These are phyloP conservation scores for Xylaria hypoxylon DNA, from an alignment of 2,329 filamentous ascomycete species.

Conservation along the genomic window DNA sequence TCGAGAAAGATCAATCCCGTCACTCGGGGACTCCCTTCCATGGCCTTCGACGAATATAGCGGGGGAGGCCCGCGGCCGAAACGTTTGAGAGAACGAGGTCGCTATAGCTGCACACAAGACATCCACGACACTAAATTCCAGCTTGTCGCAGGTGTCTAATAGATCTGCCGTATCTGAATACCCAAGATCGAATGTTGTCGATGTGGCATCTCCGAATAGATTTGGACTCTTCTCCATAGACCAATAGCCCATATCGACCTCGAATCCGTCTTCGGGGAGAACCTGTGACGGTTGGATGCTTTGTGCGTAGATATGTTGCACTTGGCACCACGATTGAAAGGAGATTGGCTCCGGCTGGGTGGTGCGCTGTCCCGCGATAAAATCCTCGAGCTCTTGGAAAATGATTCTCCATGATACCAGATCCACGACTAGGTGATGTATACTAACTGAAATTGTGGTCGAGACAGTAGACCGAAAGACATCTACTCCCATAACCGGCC, in stretches of 20 bases:
- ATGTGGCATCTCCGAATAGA: conserved; percentile 15
- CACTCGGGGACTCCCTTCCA: conserved; percentile 23
- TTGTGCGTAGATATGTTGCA: conserved; percentile 18
- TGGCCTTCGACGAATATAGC: conserved; percentile 29
- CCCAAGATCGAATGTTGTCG: conserved; percentile 6
- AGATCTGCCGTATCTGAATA: conserved; percentile 1
- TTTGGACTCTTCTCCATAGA: conserved; percentile 10
- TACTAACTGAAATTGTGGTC: conserved; percentile 16
- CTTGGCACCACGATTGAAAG: conserved; percentile 26
- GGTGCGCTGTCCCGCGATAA: neutral
- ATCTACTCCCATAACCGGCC: conserved; percentile 15
- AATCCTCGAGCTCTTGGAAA: conserved; percentile 28
- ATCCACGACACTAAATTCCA: conserved; percentile 20
- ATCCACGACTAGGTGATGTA: conserved; percentile 28
- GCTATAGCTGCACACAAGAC: conserved; percentile 21
- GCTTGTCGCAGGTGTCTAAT: conserved; percentile 20
- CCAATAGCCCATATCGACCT: conserved; percentile 14
- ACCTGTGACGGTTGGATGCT: conserved; percentile 15
- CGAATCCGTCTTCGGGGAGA: conserved; percentile 2
- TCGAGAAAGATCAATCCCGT: conserved; percentile 21
- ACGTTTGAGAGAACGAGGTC: conserved; percentile 18
- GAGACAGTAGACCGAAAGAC: conserved; percentile 10
- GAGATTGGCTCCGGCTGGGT: conserved; percentile 17
- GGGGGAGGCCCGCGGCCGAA: conserved; percentile 7
- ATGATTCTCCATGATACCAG: conserved; percentile 25